Conservation (phyloP, 2,329 filamentous ascomycete species). For the Aspergillus fijiensis region DNA sequence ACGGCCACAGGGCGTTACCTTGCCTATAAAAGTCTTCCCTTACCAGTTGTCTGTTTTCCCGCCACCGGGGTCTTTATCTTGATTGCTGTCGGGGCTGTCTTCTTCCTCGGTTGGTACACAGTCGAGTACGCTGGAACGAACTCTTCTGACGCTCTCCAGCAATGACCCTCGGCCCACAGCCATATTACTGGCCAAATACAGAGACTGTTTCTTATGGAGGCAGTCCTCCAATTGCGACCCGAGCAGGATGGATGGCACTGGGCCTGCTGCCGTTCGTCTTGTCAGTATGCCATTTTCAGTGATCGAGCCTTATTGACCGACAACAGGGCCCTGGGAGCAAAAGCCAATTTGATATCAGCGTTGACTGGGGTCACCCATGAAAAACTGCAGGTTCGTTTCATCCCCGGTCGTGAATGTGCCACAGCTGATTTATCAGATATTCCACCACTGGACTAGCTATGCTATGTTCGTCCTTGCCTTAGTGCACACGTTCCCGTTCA, state of each 20-base stretch:
- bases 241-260: conserved; percentile 55
- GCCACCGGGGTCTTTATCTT: conserved; percentile 48
- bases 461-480: conserved; percentile 58
- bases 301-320: neutral
- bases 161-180: conserved; percentile 51
- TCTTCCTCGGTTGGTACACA: conserved; percentile 45
- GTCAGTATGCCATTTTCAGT: conserved; percentile 18
- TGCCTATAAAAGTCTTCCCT: conserved; percentile 43
- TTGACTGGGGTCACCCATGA: conserved; percentile 59
- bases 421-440: conserved; percentile 26
- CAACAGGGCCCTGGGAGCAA: conserved; percentile 49
- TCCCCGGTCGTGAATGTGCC: neutral
- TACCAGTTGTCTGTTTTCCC: conserved; percentile 41
- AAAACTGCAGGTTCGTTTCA: conserved; percentile 48
- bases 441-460: conserved; percentile 56
- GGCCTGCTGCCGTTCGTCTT: conserved; percentile 55
- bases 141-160: conserved; percentile 23
- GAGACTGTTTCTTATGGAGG: conserved; percentile 44
- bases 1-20: conserved; percentile 43
- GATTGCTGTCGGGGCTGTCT: conserved; percentile 43
- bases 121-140: fast-evolving
- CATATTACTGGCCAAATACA: conserved; percentile 58
- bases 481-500: conserved; percentile 61
- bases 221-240: conserved; percentile 55
- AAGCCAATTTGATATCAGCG: conserved; percentile 56